Percentiles rank a stretch among this genome's conserved stretches.
Conservation (phyloP, 2,329 filamentous ascomycete species). For the Pseudopyricularia javanii region DNA sequence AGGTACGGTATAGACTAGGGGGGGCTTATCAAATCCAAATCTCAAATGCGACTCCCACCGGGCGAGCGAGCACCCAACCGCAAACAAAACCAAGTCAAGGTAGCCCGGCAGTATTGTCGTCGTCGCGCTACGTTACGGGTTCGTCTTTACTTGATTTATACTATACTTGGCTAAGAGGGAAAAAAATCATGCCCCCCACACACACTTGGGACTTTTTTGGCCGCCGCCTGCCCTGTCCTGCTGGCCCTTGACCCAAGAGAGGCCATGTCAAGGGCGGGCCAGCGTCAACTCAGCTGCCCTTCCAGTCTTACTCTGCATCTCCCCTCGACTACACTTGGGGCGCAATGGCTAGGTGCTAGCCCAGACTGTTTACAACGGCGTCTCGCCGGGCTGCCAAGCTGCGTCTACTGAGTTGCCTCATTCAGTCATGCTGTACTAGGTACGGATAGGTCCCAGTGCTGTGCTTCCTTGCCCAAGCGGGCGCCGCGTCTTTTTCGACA, state of each 20-base stretch:
- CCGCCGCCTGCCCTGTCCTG: slow-evolving; percentile 1
- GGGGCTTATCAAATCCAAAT: too few relatives aligned
- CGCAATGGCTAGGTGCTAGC: neutral
- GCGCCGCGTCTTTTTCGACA: neutral
- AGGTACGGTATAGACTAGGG: too few relatives aligned
- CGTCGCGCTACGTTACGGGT: too few relatives aligned
- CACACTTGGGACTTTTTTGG: neutral
- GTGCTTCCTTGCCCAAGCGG: neutral
- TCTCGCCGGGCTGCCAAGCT: neutral
- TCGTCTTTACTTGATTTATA: too few relatives aligned
- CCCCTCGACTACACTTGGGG: neutral
- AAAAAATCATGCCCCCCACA: too few relatives aligned
- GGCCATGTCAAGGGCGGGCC: neutral
- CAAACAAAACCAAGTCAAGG: too few relatives aligned
- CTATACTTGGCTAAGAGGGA: too few relatives aligned
- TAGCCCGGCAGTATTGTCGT: too few relatives aligned
- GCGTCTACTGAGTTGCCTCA: neutral
- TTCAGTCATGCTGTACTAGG: neutral
- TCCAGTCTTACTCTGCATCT: too few relatives aligned
- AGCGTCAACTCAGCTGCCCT: neutral
- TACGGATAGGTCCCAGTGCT: neutral
- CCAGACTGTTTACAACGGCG: neutral
- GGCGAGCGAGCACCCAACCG: too few relatives aligned
- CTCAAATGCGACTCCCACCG: too few relatives aligned
- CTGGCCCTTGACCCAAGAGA: neutral